These are phyloP conservation scores for Colletotrichum tofieldiae DNA, from an alignment of 2,329 filamentous ascomycete genomes.

Conservation along the genomic window DNA sequence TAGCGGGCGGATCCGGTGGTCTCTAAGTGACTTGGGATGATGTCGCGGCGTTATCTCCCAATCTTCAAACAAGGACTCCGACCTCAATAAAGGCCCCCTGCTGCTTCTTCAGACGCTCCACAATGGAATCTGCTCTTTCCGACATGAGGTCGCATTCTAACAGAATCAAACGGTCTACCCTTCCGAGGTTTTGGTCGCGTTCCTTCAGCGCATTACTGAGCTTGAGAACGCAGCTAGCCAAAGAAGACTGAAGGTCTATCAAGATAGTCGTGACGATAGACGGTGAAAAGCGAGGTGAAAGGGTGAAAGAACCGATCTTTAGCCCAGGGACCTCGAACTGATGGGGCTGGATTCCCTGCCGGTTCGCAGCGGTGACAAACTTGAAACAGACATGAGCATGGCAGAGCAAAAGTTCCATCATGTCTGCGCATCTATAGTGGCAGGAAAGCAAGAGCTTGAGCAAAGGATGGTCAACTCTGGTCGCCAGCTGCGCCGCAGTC, in stretches of 20 bases:
- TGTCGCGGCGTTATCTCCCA: not conserved
- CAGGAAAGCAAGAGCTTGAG: constrained; percentile 56
- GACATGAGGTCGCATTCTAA: constrained; percentile 50
- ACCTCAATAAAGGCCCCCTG: constrained; percentile 9
- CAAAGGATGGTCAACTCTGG: constrained; percentile 53
- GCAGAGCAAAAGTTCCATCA: constrained; percentile 54
- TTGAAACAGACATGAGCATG: constrained; percentile 53
- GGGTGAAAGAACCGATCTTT: constrained; percentile 57
- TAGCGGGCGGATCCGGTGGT: not conserved
- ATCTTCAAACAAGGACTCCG: constrained; percentile 11
- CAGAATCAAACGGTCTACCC: constrained; percentile 45
- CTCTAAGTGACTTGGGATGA: not conserved
- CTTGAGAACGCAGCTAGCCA: constrained; percentile 37
- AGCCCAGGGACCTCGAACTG: constrained; percentile 58
- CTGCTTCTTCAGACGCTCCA: constrained; percentile 43
- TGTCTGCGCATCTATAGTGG: constrained; percentile 55
- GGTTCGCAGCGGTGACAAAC: constrained; percentile 45
- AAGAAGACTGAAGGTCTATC: constrained; percentile 49
- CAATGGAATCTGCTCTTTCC: constrained; percentile 44
- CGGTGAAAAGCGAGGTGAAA: constrained; percentile 51
- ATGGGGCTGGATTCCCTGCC: constrained; percentile 50
- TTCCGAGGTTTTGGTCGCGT: not conserved
- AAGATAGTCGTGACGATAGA: constrained; percentile 53
- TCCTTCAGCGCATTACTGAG: not conserved
- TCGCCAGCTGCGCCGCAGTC: constrained; percentile 10